Base-by-base conservation (phyloP, 176 grass and related monocot species). In the Pontederia crassipes region DNA sequence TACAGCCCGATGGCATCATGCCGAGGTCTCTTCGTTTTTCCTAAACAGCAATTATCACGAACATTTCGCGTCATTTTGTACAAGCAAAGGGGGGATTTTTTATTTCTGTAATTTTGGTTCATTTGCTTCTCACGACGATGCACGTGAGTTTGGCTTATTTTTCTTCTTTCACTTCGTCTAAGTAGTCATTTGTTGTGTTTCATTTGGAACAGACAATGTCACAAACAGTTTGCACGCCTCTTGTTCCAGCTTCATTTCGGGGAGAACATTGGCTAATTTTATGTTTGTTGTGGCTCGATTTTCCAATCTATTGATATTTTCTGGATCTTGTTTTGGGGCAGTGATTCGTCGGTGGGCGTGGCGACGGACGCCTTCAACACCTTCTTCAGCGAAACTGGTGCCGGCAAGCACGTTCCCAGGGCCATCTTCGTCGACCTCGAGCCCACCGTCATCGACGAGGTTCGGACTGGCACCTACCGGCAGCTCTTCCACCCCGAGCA, bases 1-100 rank as follows among this genome's bases (percentile, higher is more conserved):
- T 95, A 74, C 86, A 89, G 86, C 62, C 62, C 2, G 62, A 65
- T 65, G 62, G 62, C 62, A 65, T 65, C 18, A 65, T 65, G 62
- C 62, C 62, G 17, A 65, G 62, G 62, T 65, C 1, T 35, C 10
- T 61, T 13, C n/a, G 1, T 11, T 4, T 61, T 11, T 61, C 1
- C 12, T 61, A 24, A 12, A 40, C 32, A 4, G 32, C 4, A 40
- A 40, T 40, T 4, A 40, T 40, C 4, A 4, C 32, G 32, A 40
- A 3, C 32, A 40, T 24, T 58, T 11, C 4, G 32, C 32, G 4
- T 40, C 2, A 40, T 40, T 40, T 40, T 40, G 32, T 40, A 40
- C 32, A 40, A 3, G 32, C 20, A 24, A 24, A 24, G 20, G 20
- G 20, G 20, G 20, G 20, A 24, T 0, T 24, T 24, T 24, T 24